These are phyloP conservation scores for Pyrus communis DNA, from an alignment of 306 rosid genomes.

Conservation along the genomic window DNA sequence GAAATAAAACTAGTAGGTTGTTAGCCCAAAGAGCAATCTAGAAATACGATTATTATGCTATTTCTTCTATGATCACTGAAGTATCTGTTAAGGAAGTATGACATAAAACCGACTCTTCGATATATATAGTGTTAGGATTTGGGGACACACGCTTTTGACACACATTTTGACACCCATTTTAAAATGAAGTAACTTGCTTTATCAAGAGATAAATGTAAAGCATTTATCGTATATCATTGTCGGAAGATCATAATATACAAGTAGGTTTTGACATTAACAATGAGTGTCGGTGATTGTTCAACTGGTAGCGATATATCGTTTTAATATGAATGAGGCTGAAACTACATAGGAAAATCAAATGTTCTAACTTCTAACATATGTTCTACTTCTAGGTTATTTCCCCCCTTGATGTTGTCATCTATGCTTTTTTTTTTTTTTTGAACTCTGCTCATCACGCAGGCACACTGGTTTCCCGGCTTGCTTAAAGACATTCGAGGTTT, in stretches of 20 bases:
- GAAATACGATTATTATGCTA: background rate
- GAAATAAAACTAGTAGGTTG: background rate
- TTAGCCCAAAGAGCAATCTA: background rate
- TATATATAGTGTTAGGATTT: too few species aligned
- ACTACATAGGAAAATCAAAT: background rate
- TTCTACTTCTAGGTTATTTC: too few species aligned
- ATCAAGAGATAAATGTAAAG: background rate
- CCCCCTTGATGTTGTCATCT: too few species aligned
- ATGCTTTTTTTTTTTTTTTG: background rate
- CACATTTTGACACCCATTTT: too few species aligned
- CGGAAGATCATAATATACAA: background rate
- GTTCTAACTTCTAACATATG: background rate
- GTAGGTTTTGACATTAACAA: background rate
- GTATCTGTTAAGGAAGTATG: background rate
- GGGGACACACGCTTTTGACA: too few species aligned
- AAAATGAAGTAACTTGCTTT: too few species aligned
- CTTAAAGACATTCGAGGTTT: background rate
- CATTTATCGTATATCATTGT: too few species aligned
- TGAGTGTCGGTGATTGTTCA: background rate
- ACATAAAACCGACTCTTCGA: background rate
- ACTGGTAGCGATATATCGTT: too few species aligned
- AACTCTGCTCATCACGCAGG: constrained; percentile 15
- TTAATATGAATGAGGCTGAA: background rate
- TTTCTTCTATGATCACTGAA: background rate
- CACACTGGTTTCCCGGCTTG: constrained; percentile 9